Evolutionary conservation across 2,329 filamentous ascomycete species (phyloP).

Genomic region (Chalaropsis thielavioides): DNA sequence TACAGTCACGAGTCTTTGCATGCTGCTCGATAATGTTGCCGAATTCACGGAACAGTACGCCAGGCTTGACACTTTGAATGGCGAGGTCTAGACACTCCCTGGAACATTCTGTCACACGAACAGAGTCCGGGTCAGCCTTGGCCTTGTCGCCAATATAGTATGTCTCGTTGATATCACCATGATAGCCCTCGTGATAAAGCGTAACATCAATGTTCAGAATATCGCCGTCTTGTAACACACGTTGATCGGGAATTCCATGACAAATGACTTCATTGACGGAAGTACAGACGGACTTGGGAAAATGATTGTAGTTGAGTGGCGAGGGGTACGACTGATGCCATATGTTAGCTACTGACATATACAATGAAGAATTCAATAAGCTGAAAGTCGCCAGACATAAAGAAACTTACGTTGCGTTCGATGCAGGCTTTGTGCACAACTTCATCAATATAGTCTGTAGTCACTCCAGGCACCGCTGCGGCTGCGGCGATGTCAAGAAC

Average conservation of each 20-base stretch:
- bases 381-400: background rate
- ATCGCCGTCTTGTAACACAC: slow-evolving; percentile 76
- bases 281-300: slow-evolving; percentile 96
- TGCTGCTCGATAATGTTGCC: slow-evolving; percentile 93
- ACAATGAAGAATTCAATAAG: background rate
- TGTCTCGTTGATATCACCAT: slow-evolving; percentile 94
- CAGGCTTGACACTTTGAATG: slow-evolving; percentile 85
- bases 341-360: slow-evolving; percentile 10
- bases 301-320: slow-evolving; percentile 86
- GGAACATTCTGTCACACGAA: slow-evolving; percentile 80
- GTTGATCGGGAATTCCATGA: slow-evolving; percentile 91
- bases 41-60: slow-evolving; percentile 80
- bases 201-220: slow-evolving; percentile 96
- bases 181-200: slow-evolving; percentile 85
- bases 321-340: slow-evolving; percentile 72
- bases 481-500: slow-evolving; percentile 83
- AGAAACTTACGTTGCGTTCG: slow-evolving; percentile 63
- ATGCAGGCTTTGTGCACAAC: slow-evolving; percentile 89
- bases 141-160: slow-evolving; percentile 94
- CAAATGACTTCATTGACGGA: slow-evolving; percentile 96
- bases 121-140: slow-evolving; percentile 66
- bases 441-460: slow-evolving; percentile 89
- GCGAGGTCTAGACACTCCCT: slow-evolving; percentile 81
- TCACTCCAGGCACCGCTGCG: slow-evolving; percentile 76
- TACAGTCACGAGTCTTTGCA: slow-evolving; percentile 72